Percentiles rank a stretch among this genome's conserved stretches.
Conservation (phyloP, 176 grass and related monocot species). For the Musa troglodytarum region DNA sequence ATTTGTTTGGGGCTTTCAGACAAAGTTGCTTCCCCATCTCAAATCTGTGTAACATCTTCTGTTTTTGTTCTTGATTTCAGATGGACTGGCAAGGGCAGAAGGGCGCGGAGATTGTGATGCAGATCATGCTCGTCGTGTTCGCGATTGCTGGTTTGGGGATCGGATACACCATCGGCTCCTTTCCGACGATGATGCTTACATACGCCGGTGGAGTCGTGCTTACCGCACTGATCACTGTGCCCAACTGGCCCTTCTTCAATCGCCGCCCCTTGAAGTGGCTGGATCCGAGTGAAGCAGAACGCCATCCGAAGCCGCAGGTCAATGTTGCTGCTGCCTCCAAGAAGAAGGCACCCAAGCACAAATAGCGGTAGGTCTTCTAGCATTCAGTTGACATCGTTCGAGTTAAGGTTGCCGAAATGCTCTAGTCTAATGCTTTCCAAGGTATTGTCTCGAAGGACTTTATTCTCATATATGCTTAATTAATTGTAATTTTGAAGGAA, state of each 20-base stretch:
- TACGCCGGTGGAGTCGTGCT: slow-evolving; percentile 81
- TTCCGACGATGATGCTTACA: slow-evolving; percentile 71
- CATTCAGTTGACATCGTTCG: too few species aligned
- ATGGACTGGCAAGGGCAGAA: slow-evolving; percentile 99
- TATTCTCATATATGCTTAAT: too few species aligned
- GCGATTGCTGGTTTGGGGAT: slow-evolving; percentile 44
- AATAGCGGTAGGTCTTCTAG: slow-evolving; percentile 21
- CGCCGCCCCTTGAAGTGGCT: slow-evolving; percentile 77
- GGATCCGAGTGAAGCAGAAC: slow-evolving; percentile 50
- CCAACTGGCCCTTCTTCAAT: slow-evolving; percentile 84
- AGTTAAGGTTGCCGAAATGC: too few species aligned
- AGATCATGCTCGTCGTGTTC: slow-evolving; percentile 58
- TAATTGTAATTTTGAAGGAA: too few species aligned
- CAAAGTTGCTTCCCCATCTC: too few species aligned
- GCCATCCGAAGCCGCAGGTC: slow-evolving; percentile 69
- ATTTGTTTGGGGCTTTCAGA: too few species aligned
- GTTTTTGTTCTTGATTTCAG: not conserved
- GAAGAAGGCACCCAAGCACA: slow-evolving; percentile 78
- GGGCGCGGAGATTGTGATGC: slow-evolving; percentile 83
- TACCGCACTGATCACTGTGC: slow-evolving; percentile 68
- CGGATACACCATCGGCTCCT: slow-evolving; percentile 58
- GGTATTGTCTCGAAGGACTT: too few species aligned
- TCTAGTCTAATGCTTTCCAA: too few species aligned
- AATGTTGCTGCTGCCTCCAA: slow-evolving; percentile 24
- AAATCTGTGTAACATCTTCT: too few species aligned